A percentile compares a stretch with the other conserved stretches of the same genome.
Conservation (phyloP, 805 yeast genomes). For the Cyberlindnera amylophila region DNA sequence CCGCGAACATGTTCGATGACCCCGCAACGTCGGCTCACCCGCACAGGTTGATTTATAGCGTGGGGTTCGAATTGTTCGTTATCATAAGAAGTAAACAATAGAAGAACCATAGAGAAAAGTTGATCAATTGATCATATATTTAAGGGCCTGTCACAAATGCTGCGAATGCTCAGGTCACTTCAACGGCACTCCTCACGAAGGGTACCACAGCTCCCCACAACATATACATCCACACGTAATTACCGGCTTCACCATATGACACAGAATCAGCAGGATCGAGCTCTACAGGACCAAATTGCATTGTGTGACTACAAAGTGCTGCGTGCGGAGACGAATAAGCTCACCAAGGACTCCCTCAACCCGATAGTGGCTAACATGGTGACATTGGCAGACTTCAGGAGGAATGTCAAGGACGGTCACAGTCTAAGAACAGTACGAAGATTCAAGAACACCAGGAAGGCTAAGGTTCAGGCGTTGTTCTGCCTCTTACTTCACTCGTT, state of each 20-base stretch:
- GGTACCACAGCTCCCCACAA: neutral
- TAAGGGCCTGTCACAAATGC: neutral
- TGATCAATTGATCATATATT: neutral
- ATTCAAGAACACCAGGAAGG: constrained; percentile 7
- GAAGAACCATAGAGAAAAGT: neutral
- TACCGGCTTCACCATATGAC: constrained; percentile 12
- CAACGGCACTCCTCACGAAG: neutral
- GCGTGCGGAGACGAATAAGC: constrained; percentile 2
- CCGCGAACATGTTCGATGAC: constrained; percentile 3
- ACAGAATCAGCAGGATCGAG: constrained; percentile 3
- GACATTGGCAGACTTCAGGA: constrained; percentile 11
- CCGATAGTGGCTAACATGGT: constrained; percentile 11
- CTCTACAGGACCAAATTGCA: constrained; percentile 9
- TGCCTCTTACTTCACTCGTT: constrained; percentile 17
- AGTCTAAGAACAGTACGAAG: constrained; percentile 2
- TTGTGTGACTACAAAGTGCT: constrained; percentile 14
- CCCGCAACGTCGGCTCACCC: neutral
- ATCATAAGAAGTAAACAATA: neutral
- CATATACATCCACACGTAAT: neutral
- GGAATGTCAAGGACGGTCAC: constrained; percentile 11
- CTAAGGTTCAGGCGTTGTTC: constrained; percentile 13
- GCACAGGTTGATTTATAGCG: neutral
- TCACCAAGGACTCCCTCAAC: constrained; percentile 1
- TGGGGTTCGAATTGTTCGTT: neutral
- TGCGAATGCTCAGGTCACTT: neutral